These are phyloP conservation scores for Cladorrhinum sp. DNA, from an alignment of 2,329 filamentous ascomycete species.

Conservation along the genomic window DNA sequence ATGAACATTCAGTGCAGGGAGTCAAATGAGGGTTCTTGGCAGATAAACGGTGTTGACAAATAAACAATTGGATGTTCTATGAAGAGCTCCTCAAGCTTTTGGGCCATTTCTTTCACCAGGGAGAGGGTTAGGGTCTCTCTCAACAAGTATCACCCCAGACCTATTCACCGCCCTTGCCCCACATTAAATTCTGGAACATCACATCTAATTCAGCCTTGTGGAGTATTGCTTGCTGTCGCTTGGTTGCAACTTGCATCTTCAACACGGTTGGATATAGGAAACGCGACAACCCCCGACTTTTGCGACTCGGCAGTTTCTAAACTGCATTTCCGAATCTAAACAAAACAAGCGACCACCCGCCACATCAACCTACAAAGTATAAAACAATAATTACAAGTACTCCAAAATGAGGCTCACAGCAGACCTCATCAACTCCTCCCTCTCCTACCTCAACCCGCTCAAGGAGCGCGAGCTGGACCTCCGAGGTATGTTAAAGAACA, in stretches of 20 bases:
- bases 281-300: neutral
- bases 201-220: slow-evolving; percentile 17
- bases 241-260: neutral
- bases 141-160: too few species aligned
- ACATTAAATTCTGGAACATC: slow-evolving; percentile 9
- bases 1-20: too few species aligned
- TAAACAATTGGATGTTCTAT: too few species aligned
- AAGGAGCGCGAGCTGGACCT: slow-evolving; percentile 99
- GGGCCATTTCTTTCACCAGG: neutral
- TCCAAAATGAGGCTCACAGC: slow-evolving; percentile 84
- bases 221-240: neutral
- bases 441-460: slow-evolving; percentile 97
- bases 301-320: neutral
- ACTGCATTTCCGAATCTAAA: too few species aligned
- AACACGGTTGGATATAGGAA: neutral
- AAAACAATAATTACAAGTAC: too few species aligned
- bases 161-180: neutral
- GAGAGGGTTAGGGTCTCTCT: neutral
- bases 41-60: too few species aligned
- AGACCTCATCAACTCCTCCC: slow-evolving; percentile 89
- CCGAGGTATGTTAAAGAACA: slow-evolving; percentile 97
- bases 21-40: too few species aligned
- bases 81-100: too few species aligned
- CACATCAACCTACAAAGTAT: too few species aligned
- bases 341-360: neutral